These are phyloP conservation scores for Fraxinus cuspidata DNA, from an alignment of 257 asterid genomes.

Conservation along the genomic window DNA sequence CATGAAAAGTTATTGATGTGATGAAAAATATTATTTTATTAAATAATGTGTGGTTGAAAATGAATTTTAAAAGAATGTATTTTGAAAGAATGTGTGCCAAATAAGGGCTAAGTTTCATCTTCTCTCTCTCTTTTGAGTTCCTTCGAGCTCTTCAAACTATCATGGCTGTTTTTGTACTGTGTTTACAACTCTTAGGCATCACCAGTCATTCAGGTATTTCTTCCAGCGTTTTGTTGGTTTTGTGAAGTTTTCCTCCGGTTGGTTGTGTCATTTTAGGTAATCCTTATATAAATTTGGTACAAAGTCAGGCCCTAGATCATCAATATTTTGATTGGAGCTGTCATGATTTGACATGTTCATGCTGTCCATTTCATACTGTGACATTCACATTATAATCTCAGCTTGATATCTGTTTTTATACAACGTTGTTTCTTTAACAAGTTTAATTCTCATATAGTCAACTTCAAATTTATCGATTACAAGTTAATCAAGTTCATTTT, in stretches of 20 bases:
- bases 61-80: too few species aligned
- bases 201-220: conserved; percentile 34
- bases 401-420: conserved; percentile 9
- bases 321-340: conserved; percentile 41
- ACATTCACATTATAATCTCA: conserved; percentile 3
- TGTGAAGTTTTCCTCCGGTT: not conserved
- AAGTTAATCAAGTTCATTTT: not conserved
- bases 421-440: not conserved
- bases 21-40: too few species aligned
- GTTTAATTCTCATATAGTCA: conserved; percentile 17
- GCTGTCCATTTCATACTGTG: not conserved
- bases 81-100: too few species aligned
- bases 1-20: too few species aligned
- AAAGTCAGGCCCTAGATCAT: not conserved
- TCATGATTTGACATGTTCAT: conserved; percentile 38
- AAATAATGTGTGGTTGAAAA: too few species aligned
- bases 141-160: conserved; percentile 10
- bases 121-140: not conserved
- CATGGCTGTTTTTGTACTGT: conserved; percentile 13
- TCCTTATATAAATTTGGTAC: not conserved
- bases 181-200: conserved; percentile 8
- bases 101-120: not conserved
- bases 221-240: not conserved
- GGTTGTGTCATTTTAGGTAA: conserved; percentile 4
- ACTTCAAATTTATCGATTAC: not conserved